Evolutionary conservation across 208 protist genomes (phyloP).

Genomic region (Leishmania aethiopica): DNA sequence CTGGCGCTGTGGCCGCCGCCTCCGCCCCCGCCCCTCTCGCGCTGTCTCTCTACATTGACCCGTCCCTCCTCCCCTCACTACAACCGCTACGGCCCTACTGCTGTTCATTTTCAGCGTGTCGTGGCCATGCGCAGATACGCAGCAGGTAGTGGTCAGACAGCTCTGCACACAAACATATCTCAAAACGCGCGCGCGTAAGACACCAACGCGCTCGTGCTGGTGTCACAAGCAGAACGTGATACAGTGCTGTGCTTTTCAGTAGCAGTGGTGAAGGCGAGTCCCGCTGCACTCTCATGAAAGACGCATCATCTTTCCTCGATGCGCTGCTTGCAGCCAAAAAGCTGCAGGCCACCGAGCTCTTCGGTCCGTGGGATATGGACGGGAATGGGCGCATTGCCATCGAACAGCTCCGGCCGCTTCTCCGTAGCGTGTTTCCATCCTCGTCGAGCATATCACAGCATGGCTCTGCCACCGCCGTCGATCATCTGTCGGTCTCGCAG

Average conservation of each 20-base stretch:
- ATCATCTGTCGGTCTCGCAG: slow-evolving; percentile 6
- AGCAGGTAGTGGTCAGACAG: neutral
- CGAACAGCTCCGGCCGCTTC: slow-evolving; percentile 44
- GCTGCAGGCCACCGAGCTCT: slow-evolving; percentile 64
- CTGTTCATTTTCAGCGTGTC: neutral
- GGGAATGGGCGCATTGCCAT: slow-evolving; percentile 47
- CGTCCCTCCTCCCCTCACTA: neutral
- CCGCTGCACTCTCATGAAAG: neutral
- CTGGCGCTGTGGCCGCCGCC: neutral
- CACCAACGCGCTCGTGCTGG: neutral
- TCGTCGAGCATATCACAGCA: neutral
- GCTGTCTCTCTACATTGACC: neutral
- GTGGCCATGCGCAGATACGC: neutral
- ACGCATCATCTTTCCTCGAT: neutral
- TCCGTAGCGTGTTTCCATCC: slow-evolving; percentile 55
- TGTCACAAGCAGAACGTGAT: neutral
- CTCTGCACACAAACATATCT: neutral
- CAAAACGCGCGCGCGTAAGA: neutral
- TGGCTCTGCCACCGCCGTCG: neutral
- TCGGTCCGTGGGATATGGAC: slow-evolving; percentile 59
- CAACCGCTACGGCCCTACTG: neutral
- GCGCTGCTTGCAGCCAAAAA: slow-evolving; percentile 58
- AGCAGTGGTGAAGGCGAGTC: neutral
- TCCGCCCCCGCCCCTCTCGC: neutral
- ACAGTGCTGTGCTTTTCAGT: neutral